A percentile compares a stretch with the other conserved stretches of the same genome.
phyloP scores from a whole-genome alignment of 768 basidiomycete genomes.

The Auricularia cornea region DNA sequence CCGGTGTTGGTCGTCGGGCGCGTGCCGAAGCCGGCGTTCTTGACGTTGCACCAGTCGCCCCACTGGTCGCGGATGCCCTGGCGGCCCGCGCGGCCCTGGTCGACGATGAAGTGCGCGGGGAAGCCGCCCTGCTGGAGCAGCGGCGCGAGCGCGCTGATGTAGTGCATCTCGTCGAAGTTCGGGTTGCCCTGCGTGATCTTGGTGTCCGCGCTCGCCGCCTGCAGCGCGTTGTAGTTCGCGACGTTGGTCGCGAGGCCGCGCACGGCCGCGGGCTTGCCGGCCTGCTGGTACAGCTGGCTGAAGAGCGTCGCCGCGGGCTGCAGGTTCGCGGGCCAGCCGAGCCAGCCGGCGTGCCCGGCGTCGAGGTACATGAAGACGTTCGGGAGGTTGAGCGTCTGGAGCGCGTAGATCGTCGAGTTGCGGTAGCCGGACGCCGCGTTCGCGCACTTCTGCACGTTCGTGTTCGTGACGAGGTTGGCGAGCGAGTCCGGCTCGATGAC shows the following conservation, averaged over 20 bases:
- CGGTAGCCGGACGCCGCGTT: slow-evolving; percentile 46
- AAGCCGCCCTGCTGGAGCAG: slow-evolving; percentile 36
- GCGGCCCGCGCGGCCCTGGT: slow-evolving; percentile 55
- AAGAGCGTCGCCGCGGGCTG: slow-evolving; percentile 50
- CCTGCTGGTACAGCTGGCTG: slow-evolving; percentile 38
- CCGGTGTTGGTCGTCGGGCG: slow-evolving; percentile 51
- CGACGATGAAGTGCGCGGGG: slow-evolving; percentile 57
- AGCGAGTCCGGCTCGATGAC: slow-evolving; percentile 62
- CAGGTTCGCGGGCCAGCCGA: slow-evolving; percentile 61
- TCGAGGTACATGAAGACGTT: slow-evolving; percentile 57
- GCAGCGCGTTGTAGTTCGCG: slow-evolving; percentile 31
- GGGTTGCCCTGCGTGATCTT: slow-evolving; percentile 45
- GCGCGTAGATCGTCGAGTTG: slow-evolving; percentile 14
- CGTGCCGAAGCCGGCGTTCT: slow-evolving; percentile 53
- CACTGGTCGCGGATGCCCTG: slow-evolving; percentile 52
- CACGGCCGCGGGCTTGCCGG: slow-evolving; percentile 48
- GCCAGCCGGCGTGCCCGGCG: slow-evolving; percentile 53
- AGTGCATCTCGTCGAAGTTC: slow-evolving; percentile 55
- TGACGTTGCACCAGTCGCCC: slow-evolving; percentile 67
- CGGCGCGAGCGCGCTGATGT: slow-evolving; percentile 49
- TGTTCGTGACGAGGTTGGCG: slow-evolving; percentile 61
- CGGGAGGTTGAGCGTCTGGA: slow-evolving; percentile 44
- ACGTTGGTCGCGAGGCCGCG: slow-evolving; percentile 51
- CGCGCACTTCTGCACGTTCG: slow-evolving; percentile 48
- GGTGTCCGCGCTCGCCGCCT: slow-evolving; percentile 45